Conservation (phyloP, 208 protist species). For the Wallacemonas sp. region DNA sequence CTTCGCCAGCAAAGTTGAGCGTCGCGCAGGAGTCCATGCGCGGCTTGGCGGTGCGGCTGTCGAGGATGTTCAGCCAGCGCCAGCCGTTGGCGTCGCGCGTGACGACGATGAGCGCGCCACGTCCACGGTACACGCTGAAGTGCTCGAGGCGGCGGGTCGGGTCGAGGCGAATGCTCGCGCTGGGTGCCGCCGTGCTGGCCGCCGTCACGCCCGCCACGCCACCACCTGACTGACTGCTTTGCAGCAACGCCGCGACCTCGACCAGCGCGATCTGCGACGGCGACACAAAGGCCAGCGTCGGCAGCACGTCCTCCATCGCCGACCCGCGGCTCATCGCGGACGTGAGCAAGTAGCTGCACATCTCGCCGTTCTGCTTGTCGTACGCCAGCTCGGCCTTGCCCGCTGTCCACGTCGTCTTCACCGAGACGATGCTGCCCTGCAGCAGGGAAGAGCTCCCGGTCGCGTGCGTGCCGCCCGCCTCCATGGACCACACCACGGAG, state of each 20-base stretch:
- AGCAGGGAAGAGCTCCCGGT: conserved; percentile 23
- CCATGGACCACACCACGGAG: conserved; percentile 33
- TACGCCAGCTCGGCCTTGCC: conserved; percentile 52
- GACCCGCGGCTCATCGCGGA: conserved; percentile 14
- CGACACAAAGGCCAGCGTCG: conserved; percentile 47
- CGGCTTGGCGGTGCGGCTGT: conserved; percentile 55
- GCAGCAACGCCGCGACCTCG: conserved; percentile 36
- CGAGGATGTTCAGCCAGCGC: conserved; percentile 81
- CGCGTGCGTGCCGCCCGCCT: conserved; percentile 17
- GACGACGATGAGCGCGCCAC: conserved; percentile 61
- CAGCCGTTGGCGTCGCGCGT: conserved; percentile 78
- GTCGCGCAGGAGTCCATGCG: conserved; percentile 64
- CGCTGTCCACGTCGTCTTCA: conserved; percentile 40
- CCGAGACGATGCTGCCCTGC: conserved; percentile 43
- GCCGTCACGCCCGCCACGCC: neutral
- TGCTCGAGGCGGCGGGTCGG: conserved; percentile 54
- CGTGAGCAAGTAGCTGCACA: conserved; percentile 53
- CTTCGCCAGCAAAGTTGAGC: conserved; percentile 70
- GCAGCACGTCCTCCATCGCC: conserved; percentile 21
- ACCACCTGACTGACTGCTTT: conserved; percentile 6
- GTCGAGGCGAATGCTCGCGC: conserved; percentile 40
- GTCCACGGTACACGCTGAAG: conserved; percentile 49
- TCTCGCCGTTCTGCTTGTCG: conserved; percentile 43
- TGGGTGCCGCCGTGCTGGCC: conserved; percentile 13
- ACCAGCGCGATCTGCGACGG: conserved; percentile 42